Percentiles rank a stretch among this genome's conserved stretches.
Conservation (phyloP, 306 rosid genomes). For the Fragaria nilgerrensis region DNA sequence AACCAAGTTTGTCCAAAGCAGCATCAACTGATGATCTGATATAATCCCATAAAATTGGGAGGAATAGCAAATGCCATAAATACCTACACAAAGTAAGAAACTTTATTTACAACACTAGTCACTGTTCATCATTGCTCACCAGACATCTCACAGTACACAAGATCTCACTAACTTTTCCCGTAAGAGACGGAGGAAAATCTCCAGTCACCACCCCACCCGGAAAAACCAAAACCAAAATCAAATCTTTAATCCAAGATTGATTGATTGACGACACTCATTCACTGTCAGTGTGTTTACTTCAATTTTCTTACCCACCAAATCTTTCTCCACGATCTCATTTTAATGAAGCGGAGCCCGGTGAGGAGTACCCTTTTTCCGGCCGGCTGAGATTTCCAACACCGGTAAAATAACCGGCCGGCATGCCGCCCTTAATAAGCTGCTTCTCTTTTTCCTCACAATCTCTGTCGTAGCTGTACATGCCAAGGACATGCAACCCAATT, state of each 20-base stretch:
- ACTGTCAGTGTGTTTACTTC: background rate
- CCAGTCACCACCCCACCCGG: background rate
- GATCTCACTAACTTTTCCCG: background rate
- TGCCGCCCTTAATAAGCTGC: conserved; percentile 31
- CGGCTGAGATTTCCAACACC: conserved; percentile 28
- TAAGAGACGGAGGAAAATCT: background rate
- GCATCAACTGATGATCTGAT: background rate
- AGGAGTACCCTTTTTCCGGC: conserved; percentile 74
- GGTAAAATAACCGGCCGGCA: conserved; percentile 34
- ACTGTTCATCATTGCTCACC: background rate
- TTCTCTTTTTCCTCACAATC: conserved; percentile 62
- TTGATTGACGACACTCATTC: background rate
- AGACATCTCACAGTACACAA: background rate
- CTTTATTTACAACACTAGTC: background rate
- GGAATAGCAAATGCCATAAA: background rate
- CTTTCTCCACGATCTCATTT: conserved; percentile 19
- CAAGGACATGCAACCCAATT: conserved; percentile 44
- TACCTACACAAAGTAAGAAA: background rate
- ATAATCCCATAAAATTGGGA: background rate
- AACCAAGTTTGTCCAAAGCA: background rate
- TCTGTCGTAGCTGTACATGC: conserved; percentile 78
- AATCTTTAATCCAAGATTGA: background rate
- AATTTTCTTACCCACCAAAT: conserved; percentile 6
- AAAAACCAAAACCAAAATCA: background rate
- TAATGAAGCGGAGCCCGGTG: conserved; percentile 85